Conservation (phyloP, 305 asterid genomes). For the Fraxinus baroniana region DNA sequence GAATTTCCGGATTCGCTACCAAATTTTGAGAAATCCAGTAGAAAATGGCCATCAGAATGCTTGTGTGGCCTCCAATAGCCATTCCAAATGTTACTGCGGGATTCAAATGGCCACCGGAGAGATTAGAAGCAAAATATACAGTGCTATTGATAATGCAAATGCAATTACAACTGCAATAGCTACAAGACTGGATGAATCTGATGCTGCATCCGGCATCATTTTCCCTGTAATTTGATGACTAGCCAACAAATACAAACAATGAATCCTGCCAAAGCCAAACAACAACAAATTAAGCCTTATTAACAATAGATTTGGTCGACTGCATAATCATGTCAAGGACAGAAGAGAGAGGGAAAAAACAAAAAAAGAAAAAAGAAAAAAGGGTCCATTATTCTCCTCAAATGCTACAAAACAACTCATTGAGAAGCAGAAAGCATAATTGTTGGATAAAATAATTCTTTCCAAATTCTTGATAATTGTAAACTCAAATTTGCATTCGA, state of each 20-base stretch:
- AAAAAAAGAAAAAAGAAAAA: too few species aligned
- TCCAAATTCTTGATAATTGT: neutral
- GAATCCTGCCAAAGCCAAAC: neutral
- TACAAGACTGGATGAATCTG: conserved; percentile 48
- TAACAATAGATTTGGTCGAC: neutral
- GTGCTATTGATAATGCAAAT: conserved; percentile 55
- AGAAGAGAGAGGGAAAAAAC: too few species aligned
- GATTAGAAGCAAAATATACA: conserved; percentile 48
- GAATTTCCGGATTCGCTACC: neutral
- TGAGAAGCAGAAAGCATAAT: neutral
- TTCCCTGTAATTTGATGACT: conserved; percentile 38
- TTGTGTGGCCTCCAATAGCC: conserved; percentile 76
- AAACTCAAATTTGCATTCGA: neutral
- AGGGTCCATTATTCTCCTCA: neutral
- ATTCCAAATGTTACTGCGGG: conserved; percentile 81
- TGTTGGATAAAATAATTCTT: neutral
- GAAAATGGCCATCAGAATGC: conserved; percentile 57
- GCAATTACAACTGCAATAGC: conserved; percentile 55
- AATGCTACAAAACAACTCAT: neutral
- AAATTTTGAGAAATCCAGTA: conserved; percentile 56
- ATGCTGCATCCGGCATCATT: conserved; percentile 35
- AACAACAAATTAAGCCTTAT: neutral
- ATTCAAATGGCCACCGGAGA: conserved; percentile 84
- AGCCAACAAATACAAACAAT: neutral
- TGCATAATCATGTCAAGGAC: neutral